Evolutionary conservation across 78 protist genomes (phyloP).

Genomic region (Dictyostelium intermedium): DNA sequence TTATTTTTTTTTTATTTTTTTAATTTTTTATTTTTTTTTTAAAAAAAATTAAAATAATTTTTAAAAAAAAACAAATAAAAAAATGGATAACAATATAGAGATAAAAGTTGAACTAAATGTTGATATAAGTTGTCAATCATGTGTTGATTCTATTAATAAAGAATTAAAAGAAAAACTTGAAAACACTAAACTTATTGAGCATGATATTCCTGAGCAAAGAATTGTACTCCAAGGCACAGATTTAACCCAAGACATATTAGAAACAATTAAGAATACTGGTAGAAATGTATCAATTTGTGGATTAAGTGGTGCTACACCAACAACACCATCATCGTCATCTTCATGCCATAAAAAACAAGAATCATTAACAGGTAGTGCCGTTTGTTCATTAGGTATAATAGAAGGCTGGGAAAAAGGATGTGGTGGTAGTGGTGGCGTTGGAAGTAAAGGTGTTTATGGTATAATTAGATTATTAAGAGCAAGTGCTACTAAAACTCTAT

Average conservation of each 20-base stretch:
- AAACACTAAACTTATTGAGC: not conserved
- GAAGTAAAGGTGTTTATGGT: slow-evolving; percentile 57
- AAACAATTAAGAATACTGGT: slow-evolving; percentile 22
- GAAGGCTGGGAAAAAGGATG: slow-evolving; percentile 70
- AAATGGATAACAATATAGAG: not conserved
- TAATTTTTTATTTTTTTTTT: no score
- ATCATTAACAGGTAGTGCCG: not conserved
- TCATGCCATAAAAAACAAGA: not conserved
- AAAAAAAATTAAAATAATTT: no score
- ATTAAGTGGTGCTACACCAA: not conserved
- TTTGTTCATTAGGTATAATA: slow-evolving; percentile 39
- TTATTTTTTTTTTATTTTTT: no score
- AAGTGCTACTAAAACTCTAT: not conserved
- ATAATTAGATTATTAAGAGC: slow-evolving; percentile 1
- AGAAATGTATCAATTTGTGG: slow-evolving; percentile 36
- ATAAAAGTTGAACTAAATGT: slow-evolving; percentile 57
- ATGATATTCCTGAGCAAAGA: slow-evolving; percentile 11
- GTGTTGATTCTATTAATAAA: slow-evolving; percentile 27
- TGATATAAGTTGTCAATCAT: slow-evolving; percentile 48
- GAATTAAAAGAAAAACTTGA: not conserved
- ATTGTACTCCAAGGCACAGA: slow-evolving; percentile 19
- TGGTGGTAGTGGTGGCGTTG: slow-evolving; percentile 75
- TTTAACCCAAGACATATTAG: slow-evolving; percentile 31
- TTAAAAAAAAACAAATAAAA: no score
- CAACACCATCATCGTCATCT: not conserved